phyloP scores from a whole-genome alignment of 208 protist genomes.

The Leishmania tarentolae region DNA sequence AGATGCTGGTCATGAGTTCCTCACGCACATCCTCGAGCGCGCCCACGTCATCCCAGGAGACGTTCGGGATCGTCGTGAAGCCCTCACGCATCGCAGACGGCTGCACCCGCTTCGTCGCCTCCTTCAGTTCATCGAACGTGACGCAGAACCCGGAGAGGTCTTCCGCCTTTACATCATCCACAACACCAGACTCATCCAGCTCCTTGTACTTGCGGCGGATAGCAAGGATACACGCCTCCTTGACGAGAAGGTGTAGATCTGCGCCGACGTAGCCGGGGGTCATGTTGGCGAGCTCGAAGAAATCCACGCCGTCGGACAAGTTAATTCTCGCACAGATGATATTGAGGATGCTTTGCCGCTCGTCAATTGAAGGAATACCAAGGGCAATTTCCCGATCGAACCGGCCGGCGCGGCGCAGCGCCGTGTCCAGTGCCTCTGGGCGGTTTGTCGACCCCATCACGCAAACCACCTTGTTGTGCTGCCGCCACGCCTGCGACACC shows the following conservation, averaged over 20 bases:
- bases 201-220: slow-evolving; percentile 87
- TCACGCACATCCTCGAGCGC: slow-evolving; percentile 94
- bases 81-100: slow-evolving; percentile 97
- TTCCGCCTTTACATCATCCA: slow-evolving; percentile 39
- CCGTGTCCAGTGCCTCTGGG: slow-evolving; percentile 96
- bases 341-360: slow-evolving; percentile 89
- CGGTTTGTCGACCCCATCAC: slow-evolving; percentile 97
- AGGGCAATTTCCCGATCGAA: slow-evolving; percentile 98
- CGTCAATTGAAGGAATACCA: slow-evolving; percentile 95
- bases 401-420: slow-evolving; percentile 95
- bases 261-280: slow-evolving; percentile 99
- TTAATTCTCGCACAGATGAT: slow-evolving; percentile 87
- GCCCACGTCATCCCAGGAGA: slow-evolving; percentile 98
- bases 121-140: slow-evolving; percentile 80
- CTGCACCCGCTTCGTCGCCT: slow-evolving; percentile 96
- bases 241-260: slow-evolving; percentile 96
- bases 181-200: slow-evolving; percentile 40
- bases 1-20: slow-evolving; percentile 92
- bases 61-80: slow-evolving; percentile 96
- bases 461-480: slow-evolving; percentile 90
- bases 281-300: slow-evolving; percentile 92
- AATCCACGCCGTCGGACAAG: slow-evolving; percentile 90
- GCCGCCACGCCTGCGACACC: slow-evolving; percentile 85
- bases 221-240: slow-evolving; percentile 92
- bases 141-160: slow-evolving; percentile 71